Conservation (phyloP, 139 green algal species). For the Chlamydomonas urium region DNA sequence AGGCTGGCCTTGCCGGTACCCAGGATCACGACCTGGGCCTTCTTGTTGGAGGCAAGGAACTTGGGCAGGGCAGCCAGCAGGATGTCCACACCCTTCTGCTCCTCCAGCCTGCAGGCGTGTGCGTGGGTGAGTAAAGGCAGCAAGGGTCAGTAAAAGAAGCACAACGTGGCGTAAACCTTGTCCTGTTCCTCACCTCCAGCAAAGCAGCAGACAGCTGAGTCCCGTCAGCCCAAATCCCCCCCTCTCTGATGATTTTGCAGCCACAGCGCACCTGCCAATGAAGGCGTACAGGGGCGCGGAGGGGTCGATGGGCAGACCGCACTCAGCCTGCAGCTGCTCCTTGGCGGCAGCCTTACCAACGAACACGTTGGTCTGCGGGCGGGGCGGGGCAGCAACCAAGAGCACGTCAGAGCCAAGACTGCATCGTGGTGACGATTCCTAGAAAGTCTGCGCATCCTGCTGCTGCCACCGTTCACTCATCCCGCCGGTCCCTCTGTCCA, state of each 20-base stretch:
- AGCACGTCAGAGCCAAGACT: neutral
- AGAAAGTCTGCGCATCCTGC: no score
- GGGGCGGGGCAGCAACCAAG: neutral
- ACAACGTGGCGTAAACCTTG: no score
- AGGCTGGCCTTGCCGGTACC: conserved; percentile 96
- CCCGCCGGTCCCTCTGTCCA: no score
- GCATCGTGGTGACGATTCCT: neutral
- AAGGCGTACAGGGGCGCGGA: conserved; percentile 81
- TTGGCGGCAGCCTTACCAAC: conserved; percentile 91
- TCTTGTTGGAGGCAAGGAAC: conserved; percentile 3
- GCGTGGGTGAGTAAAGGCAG: no score
- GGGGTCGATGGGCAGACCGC: conserved; percentile 67
- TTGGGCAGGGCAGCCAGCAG: conserved; percentile 57
- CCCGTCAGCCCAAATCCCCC: no score
- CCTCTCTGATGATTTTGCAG: neutral
- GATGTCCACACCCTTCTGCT: conserved; percentile 99
- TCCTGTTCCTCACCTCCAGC: no score
- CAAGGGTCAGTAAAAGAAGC: no score
- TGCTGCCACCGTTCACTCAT: conserved; percentile 30
- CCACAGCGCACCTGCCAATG: conserved; percentile 65
- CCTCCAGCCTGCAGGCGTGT: conserved; percentile 79
- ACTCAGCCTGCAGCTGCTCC: conserved; percentile 70
- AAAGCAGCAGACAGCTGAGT: no score
- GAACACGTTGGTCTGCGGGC: conserved; percentile 47
- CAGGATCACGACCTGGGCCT: conserved; percentile 79